phyloP scores from a whole-genome alignment of 805 yeast species.

The Metschnikowia cubensis region DNA sequence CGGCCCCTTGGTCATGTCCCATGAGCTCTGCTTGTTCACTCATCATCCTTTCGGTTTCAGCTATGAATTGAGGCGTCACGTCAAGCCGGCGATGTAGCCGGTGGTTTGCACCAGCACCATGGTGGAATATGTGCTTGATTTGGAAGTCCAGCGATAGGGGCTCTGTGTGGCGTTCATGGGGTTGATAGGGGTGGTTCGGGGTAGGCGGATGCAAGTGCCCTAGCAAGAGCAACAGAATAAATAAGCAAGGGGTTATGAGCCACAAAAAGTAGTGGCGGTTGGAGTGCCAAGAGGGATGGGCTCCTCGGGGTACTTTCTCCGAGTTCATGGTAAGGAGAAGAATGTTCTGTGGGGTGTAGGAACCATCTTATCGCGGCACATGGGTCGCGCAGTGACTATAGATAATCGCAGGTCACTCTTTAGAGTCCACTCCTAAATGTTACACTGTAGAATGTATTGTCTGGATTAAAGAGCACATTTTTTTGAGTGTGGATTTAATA shows the following conservation, averaged over 20 bases:
- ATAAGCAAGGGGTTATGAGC: not conserved
- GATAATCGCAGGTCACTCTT: not conserved
- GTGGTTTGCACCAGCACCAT: constrained; percentile 47
- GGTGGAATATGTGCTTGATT: constrained; percentile 59
- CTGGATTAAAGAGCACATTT: too few species aligned
- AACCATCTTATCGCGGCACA: constrained; percentile 1
- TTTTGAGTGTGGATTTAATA: too few species aligned
- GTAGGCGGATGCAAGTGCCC: not conserved
- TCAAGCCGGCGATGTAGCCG: constrained; percentile 48
- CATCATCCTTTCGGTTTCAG: constrained; percentile 8
- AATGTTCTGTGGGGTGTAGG: constrained; percentile 1
- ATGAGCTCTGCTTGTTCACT: not conserved
- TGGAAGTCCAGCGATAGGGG: constrained; percentile 17
- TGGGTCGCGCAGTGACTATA: not conserved
- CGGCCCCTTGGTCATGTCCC: not conserved
- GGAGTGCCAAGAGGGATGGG: not conserved
- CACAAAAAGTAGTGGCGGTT: not conserved
- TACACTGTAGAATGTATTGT: too few species aligned
- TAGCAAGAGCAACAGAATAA: not conserved
- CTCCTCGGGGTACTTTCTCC: not conserved
- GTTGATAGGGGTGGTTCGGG: not conserved
- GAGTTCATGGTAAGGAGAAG: not conserved
- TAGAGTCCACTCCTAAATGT: too few species aligned
- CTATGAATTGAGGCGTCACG: constrained; percentile 40
- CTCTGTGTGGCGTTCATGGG: constrained; percentile 4